Percentiles rank a stretch among this genome's conserved stretches.
Conservation (phyloP, 306 rosid genomes). For the Spatholobus suberectus region DNA sequence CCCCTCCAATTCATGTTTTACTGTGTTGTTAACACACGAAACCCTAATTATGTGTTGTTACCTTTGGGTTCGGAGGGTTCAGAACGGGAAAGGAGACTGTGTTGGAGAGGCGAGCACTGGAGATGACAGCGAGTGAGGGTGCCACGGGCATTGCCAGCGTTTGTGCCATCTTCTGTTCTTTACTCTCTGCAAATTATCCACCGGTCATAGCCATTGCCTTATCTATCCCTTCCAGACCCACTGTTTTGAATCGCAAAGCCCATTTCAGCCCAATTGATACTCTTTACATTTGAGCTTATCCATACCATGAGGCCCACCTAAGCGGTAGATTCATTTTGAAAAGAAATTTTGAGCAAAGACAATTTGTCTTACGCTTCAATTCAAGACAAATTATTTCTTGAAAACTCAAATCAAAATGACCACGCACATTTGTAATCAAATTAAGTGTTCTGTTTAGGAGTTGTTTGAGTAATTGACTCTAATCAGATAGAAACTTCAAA, state of each 20-base stretch:
- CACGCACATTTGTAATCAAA: no score
- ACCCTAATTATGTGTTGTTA: constrained; percentile 34
- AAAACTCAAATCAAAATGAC: no score
- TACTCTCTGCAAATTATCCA: neutral
- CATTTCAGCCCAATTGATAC: neutral
- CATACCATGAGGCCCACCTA: neutral
- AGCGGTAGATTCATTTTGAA: no score
- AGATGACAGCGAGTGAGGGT: constrained; percentile 69
- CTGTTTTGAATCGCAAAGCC: neutral
- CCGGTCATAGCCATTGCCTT: constrained; percentile 30
- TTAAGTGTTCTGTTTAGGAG: no score
- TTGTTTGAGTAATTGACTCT: no score
- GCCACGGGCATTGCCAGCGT: constrained; percentile 76
- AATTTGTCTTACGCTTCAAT: no score
- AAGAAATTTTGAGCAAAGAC: no score
- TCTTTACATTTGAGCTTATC: neutral
- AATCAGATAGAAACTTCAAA: no score
- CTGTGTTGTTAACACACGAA: neutral
- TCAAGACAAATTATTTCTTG: no score
- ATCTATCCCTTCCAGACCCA: neutral
- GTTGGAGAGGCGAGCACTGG: constrained; percentile 44
- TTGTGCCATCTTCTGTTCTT: constrained; percentile 66
- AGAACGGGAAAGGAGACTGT: constrained; percentile 54
- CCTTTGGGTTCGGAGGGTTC: constrained; percentile 54
- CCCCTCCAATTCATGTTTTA: neutral